phyloP scores from a whole-genome alignment of 257 asterid species.

The Verbascum thapsus region DNA sequence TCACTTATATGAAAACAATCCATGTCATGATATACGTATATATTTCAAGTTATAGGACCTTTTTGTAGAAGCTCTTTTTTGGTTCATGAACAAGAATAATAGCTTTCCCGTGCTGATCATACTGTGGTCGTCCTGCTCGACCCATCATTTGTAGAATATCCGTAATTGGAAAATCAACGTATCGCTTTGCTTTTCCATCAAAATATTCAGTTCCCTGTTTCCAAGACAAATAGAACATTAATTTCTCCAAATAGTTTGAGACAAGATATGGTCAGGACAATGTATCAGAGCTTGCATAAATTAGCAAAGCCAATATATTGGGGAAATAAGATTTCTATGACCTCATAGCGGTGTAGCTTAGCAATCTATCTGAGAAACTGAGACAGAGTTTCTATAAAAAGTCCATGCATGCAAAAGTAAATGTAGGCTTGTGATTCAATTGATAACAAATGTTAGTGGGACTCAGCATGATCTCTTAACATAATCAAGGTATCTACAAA shows the following conservation, averaged over 20 bases:
- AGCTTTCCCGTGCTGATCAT: slow-evolving; percentile 96
- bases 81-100: slow-evolving; percentile 99
- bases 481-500: neutral
- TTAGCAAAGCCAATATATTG: slow-evolving; percentile 16
- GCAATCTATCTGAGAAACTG: neutral
- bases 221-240: slow-evolving; percentile 12
- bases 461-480: neutral
- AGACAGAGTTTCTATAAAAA: slow-evolving; percentile 10
- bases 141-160: slow-evolving; percentile 99
- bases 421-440: neutral
- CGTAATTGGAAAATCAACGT: slow-evolving; percentile 94
- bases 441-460: neutral
- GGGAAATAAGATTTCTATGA: neutral
- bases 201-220: slow-evolving; percentile 93
- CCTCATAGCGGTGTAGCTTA: neutral
- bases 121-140: slow-evolving; percentile 99
- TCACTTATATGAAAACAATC: slow-evolving; percentile 20
- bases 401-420: neutral
- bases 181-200: slow-evolving; percentile 92
- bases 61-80: slow-evolving; percentile 96
- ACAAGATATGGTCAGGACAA: slow-evolving; percentile 4
- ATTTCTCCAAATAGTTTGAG: slow-evolving; percentile 5
- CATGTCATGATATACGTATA: slow-evolving; percentile 15
- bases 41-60: slow-evolving; percentile 42
- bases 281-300: neutral